phyloP scores from a whole-genome alignment of 78 protist species.

The Neovahlkampfia damariscottae region DNA sequence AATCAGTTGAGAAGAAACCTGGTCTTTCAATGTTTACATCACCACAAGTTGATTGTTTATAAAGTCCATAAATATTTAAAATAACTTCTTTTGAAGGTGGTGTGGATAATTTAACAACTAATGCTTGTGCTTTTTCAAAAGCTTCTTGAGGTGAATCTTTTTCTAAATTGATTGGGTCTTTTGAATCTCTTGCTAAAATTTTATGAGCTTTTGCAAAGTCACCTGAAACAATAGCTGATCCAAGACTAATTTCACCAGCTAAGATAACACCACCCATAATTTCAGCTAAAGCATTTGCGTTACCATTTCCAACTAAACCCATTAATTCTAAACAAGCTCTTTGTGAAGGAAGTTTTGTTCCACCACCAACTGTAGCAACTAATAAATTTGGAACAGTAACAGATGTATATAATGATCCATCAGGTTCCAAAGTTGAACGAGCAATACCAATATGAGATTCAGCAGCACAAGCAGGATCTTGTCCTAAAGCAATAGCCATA shows the following conservation, averaged over 20 bases:
- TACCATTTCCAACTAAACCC: constrained; percentile 54
- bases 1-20: constrained; percentile 11
- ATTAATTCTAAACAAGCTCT: constrained; percentile 50
- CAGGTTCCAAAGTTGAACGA: constrained; percentile 52
- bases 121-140: not conserved
- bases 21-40: constrained; percentile 20
- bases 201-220: not conserved
- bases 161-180: not conserved
- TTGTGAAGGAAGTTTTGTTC: constrained; percentile 82
- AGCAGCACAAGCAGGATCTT: constrained; percentile 91
- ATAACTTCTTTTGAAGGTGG: constrained; percentile 10
- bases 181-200: not conserved
- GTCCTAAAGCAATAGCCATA: constrained; percentile 86
- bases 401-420: constrained; percentile 43
- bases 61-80: constrained; percentile 18
- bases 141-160: constrained; percentile 1
- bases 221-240: constrained; percentile 2
- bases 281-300: not conserved
- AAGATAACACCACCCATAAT: not conserved
- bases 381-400: constrained; percentile 78
- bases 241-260: not conserved
- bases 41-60: constrained; percentile 28
- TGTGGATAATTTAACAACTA: not conserved
- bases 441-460: constrained; percentile 83
- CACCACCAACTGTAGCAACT: constrained; percentile 96